Evolutionary conservation across 2,329 filamentous ascomycete genomes (phyloP).

Genomic region (Aspergillus sergii): DNA sequence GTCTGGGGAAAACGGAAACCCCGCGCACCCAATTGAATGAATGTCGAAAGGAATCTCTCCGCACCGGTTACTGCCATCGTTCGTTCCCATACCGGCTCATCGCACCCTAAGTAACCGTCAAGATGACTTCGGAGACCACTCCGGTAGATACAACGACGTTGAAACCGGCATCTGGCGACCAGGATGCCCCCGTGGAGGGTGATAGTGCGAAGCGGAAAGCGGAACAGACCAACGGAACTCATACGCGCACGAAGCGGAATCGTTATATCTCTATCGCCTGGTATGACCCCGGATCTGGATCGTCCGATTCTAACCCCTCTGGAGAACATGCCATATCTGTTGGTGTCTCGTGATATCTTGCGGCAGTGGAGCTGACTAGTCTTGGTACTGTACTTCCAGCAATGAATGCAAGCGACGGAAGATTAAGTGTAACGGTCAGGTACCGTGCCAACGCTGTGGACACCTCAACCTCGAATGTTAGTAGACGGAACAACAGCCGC

Average conservation of each 20-base stretch:
- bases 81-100: slow-evolving; percentile 10
- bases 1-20: slow-evolving; percentile 38
- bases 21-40: slow-evolving; percentile 22
- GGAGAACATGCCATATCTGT: not conserved
- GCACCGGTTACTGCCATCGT: slow-evolving; percentile 29
- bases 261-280: slow-evolving; percentile 70
- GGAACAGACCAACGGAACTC: slow-evolving; percentile 48
- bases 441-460: slow-evolving; percentile 66
- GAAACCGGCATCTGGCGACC: slow-evolving; percentile 27
- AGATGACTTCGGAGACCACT: slow-evolving; percentile 40
- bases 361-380: slow-evolving; percentile 15
- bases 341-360: not conserved
- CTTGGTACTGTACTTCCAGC: slow-evolving; percentile 35
- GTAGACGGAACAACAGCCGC: slow-evolving; percentile 11
- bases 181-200: slow-evolving; percentile 23
- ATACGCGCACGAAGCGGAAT: slow-evolving; percentile 64
- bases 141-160: slow-evolving; percentile 30
- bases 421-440: slow-evolving; percentile 70
- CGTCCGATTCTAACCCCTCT: not conserved
- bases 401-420: slow-evolving; percentile 69
- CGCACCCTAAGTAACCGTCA: slow-evolving; percentile 5
- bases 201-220: slow-evolving; percentile 45
- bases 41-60: slow-evolving; percentile 37
- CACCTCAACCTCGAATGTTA: slow-evolving; percentile 63
- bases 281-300: slow-evolving; percentile 42